Base-by-base conservation (phyloP, 1,284 basidiomycete species). In the Tilletia horrida region DNA sequence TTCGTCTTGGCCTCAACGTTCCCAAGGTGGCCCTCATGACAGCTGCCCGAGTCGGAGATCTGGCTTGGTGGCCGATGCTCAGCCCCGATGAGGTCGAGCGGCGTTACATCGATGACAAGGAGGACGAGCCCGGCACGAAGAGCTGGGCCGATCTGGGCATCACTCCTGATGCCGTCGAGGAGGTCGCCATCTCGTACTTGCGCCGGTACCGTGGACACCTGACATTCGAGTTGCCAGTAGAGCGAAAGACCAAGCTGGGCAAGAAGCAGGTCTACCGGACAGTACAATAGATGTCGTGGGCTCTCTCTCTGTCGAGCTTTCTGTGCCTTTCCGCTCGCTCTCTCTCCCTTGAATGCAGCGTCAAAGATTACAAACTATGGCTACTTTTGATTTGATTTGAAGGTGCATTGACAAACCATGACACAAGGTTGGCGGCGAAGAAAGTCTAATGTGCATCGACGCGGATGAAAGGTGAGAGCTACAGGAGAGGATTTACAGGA, bases 11-110 rank as follows among this genome's bases (percentile, higher is more conserved):
- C 86, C 89, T 91, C 11, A 87, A 88, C 57, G 81, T 97, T 47
- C 94, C 95, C 61, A 92, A 92, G 83, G 81, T 85, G 18, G 76
- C 91, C 65, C 91, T 93, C 59, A 84, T 87, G 62, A 78, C 86
- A 7, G 83, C 92, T 42, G 87, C 93, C 4, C 87, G 85, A 73
- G 82, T 86, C 35, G 87, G 88, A 52, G 91, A 97, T 83, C 85
- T 75, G 11, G 75, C 86, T 16, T 98, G 93, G 94, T 98, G 94
- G 94, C 94, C 93, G 18, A 88, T 91, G 67, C 85, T 97, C 69
- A 89, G 87, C 80, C 91, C 92, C 0, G 95, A 98, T 83, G 94
- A 97, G 84, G 89, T 98, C 31, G 86, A 87, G 76, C 86, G 95
- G 77, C 88, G 92, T 72, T 96, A 88, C 84, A 88, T 97, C 73